phyloP scores from a whole-genome alignment of 129 eudicot species.

The Saposhnikovia divaricata region DNA sequence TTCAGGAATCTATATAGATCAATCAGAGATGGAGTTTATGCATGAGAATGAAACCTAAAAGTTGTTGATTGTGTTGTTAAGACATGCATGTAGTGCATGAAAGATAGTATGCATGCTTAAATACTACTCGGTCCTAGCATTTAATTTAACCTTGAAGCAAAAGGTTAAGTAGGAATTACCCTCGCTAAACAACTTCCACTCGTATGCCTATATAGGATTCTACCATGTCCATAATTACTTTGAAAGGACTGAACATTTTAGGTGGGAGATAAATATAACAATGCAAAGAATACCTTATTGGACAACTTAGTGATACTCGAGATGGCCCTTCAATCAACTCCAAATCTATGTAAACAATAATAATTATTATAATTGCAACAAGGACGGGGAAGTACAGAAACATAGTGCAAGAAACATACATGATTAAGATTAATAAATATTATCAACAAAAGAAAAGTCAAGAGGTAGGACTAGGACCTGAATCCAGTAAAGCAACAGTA shows the following conservation, averaged over 20 bases:
- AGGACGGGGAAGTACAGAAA: neutral
- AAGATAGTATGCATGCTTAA: neutral
- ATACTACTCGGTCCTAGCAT: neutral
- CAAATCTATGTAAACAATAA: conserved; percentile 35
- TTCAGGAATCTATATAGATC: neutral
- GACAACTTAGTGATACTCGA: conserved; percentile 70
- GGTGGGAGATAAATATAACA: neutral
- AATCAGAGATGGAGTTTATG: neutral
- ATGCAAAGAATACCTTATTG: conserved; percentile 55
- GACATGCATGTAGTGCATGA: neutral
- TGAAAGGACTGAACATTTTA: neutral
- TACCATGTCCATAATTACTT: neutral
- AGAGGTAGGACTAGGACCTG: conserved; percentile 35
- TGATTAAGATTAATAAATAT: neutral
- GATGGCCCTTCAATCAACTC: conserved; percentile 82
- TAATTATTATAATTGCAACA: neutral
- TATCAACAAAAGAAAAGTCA: neutral
- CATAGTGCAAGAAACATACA: neutral
- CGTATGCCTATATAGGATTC: neutral
- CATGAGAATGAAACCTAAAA: neutral
- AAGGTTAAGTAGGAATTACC: neutral
- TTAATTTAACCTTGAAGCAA: neutral
- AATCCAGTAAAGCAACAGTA: conserved; percentile 36
- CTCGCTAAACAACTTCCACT: neutral
- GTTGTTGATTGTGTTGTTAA: neutral